Base-by-base conservation (phyloP, 1,284 basidiomycete genomes). In the Apiotrichum akiyoshidainum region DNA sequence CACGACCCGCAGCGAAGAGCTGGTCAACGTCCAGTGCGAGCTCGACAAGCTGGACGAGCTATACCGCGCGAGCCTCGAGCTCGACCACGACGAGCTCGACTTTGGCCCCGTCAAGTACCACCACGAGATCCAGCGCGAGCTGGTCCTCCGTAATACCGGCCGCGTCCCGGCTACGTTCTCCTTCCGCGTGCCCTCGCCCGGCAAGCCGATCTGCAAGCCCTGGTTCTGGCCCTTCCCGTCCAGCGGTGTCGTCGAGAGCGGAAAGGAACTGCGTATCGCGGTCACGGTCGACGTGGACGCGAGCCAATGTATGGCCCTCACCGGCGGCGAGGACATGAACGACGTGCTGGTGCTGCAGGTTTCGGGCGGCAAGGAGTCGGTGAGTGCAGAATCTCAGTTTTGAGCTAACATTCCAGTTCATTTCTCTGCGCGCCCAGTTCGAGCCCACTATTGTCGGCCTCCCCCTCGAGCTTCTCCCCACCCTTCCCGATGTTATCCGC, bases 1-100 rank as follows among this genome's bases (percentile, higher is more conserved):
- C 34, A 48, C 59, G 7, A 69, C 67, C 50, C 65, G 71, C 5
- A 57, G 49, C 41, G 76, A 80, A 50, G 67, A 67, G 12, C 67
- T 83, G 9, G 65, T 81, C 17, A 61, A 53, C 5, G 71, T 79
- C 48, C 65, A 69, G 39, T 54, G 62, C 37, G 78, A 75, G 55
- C 67, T 84, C 50, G 70, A 78, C 26, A 69, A 65, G 22, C 68
- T 85, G 19, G 76, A 79, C 46, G 71, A 68, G 37, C 66, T 74
- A 4, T 81, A 79, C 60, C 79, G 82, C 11, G 79, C 79, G 21
- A 77, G 78, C n/a, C 61, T 82, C 55, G 80, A 78, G 59, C 80
- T 81, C 52, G 76, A 76, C 5, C 76, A 72, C 55, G 76, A 78
- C 37, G 79, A 82, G 41, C 63, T 85, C 42, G 76, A 78, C 17